Conservation (phyloP, 164 flowering plant genomes). For the Tetrastigma voinierianum region DNA sequence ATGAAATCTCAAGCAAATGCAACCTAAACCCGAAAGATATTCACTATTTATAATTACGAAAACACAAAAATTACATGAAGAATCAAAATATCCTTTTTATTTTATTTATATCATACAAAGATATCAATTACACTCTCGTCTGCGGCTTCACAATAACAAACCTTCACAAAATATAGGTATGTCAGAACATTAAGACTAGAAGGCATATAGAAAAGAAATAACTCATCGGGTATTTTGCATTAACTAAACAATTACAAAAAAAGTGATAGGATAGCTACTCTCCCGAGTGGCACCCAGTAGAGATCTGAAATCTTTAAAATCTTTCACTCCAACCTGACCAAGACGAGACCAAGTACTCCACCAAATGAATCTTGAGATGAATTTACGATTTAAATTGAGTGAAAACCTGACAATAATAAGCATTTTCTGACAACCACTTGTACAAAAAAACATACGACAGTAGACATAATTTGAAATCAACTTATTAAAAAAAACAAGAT, state of each 20-base stretch:
- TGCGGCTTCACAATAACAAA: too few species aligned
- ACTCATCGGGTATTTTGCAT: background rate
- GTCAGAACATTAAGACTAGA: background rate
- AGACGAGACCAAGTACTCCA: constrained; percentile 42
- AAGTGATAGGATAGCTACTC: background rate
- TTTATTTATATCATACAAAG: too few species aligned
- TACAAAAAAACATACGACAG: background rate
- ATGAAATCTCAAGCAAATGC: background rate
- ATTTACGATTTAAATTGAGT: constrained; percentile 40
- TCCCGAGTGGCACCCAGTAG: constrained; percentile 26
- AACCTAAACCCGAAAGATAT: background rate
- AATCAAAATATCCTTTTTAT: too few species aligned
- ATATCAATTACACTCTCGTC: too few species aligned
- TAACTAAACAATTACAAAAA: background rate
- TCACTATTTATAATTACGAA: background rate
- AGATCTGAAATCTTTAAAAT: constrained; percentile 40
- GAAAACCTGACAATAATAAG: constrained; percentile 32
- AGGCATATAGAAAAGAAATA: background rate
- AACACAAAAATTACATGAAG: too few species aligned
- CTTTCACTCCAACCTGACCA: constrained; percentile 30
- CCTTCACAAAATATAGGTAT: too few species aligned
- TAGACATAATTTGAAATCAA: too few species aligned
- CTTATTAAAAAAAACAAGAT: too few species aligned
- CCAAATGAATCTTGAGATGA: constrained; percentile 33
- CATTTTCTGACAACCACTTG: constrained; percentile 4